Evolutionary conservation across 768 basidiomycete genomes (phyloP).

Genomic region (Lyophyllum decastes): DNA sequence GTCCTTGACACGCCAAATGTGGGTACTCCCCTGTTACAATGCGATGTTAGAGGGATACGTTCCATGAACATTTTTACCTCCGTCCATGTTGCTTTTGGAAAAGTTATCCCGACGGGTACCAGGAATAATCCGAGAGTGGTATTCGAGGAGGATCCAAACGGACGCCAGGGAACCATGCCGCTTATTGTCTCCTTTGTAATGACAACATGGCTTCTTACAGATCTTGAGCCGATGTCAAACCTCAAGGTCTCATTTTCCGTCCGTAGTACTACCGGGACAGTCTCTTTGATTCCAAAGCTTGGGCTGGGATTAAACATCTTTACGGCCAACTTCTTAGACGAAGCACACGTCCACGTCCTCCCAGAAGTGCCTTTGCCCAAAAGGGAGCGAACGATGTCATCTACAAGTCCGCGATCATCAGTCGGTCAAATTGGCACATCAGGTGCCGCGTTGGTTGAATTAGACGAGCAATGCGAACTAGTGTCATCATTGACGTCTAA

Average conservation of each 20-base stretch:
- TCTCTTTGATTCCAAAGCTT: constrained; percentile 18
- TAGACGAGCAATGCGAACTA: constrained; percentile 29
- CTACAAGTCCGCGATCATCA: background rate
- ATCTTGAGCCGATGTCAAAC: constrained; percentile 8
- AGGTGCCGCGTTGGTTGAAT: constrained; percentile 15
- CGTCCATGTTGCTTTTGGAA: constrained; percentile 35
- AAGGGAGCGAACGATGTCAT: background rate
- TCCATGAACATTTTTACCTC: constrained; percentile 35
- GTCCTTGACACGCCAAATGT: constrained; percentile 22
- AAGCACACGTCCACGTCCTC: constrained; percentile 25
- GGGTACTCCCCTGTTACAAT: constrained; percentile 35
- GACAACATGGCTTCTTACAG: constrained; percentile 31
- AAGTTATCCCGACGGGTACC: constrained; percentile 17
- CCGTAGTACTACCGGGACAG: constrained; percentile 15
- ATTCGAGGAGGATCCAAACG: constrained; percentile 28
- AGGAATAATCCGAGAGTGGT: background rate
- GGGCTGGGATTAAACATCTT: constrained; percentile 28
- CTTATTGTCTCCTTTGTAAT: constrained; percentile 37
- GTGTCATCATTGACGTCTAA: constrained; percentile 14
- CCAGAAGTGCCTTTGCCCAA: constrained; percentile 16
- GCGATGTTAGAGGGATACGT: constrained; percentile 25
- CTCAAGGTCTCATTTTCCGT: constrained; percentile 29
- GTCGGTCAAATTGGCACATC: constrained; percentile 20
- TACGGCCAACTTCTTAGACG: constrained; percentile 27
- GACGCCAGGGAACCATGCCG: constrained; percentile 33